Evolutionary conservation across 1,284 basidiomycete species (phyloP).

Genomic region (Gomphus bonarii): DNA sequence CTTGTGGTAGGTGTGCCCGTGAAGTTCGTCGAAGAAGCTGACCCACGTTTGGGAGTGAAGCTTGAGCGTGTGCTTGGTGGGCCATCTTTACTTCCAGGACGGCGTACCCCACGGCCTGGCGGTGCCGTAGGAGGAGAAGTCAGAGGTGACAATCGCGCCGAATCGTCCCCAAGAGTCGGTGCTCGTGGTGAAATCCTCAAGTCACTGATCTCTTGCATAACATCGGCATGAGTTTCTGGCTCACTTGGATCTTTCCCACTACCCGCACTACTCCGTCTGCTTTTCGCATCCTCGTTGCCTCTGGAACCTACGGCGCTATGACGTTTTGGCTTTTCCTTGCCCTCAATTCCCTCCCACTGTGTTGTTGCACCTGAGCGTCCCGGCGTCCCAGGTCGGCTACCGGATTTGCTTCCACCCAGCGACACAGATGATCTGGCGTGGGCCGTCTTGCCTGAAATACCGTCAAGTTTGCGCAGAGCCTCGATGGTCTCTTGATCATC

Average conservation of each 20-base stretch:
- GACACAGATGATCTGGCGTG: constrained; percentile 44
- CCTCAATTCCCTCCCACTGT: constrained; percentile 58
- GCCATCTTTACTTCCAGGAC: constrained; percentile 15
- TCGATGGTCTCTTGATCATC: constrained; percentile 86
- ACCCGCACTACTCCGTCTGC: constrained; percentile 10
- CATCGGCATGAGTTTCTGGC: neutral
- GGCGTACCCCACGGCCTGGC: constrained; percentile 2
- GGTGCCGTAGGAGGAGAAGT: neutral
- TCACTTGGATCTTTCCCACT: constrained; percentile 6
- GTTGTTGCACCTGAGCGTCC: constrained; percentile 36
- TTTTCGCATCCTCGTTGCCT: constrained; percentile 10
- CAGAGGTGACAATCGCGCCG: neutral
- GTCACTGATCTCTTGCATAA: neutral
- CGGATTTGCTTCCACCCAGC: constrained; percentile 47
- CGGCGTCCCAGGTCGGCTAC: constrained; percentile 71
- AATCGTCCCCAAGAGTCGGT: constrained; percentile 11
- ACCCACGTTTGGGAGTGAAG: constrained; percentile 76
- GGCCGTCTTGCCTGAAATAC: constrained; percentile 67
- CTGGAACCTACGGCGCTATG: constrained; percentile 9
- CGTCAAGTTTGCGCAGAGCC: constrained; percentile 89
- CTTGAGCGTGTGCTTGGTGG: constrained; percentile 43
- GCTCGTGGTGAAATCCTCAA: constrained; percentile 12
- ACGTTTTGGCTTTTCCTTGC: constrained; percentile 23
- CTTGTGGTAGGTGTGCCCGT: constrained; percentile 64
- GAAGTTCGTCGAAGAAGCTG: constrained; percentile 80